Evolutionary conservation across 83 land plant species (phyloP).

Genomic region (Picea abies): DNA sequence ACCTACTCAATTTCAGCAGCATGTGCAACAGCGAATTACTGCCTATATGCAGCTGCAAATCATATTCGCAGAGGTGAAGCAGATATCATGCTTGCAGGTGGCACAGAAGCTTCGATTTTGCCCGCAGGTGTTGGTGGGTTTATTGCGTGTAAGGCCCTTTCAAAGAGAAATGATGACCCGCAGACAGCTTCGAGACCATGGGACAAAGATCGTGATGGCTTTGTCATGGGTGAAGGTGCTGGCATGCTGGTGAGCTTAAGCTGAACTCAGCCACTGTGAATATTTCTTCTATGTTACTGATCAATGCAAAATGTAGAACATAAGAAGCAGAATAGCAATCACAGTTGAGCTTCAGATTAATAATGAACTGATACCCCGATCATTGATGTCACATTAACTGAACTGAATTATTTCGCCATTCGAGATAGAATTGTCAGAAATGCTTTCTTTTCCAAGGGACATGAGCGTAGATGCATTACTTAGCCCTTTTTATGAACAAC

Average conservation of each 20-base stretch:
- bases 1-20: too few species aligned
- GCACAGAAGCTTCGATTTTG: conserved; percentile 65
- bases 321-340: too few species aligned
- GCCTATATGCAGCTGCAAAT: not conserved
- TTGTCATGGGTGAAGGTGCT: conserved; percentile 22
- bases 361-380: too few species aligned
- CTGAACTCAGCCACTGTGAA: too few species aligned
- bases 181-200: conserved; percentile 63
- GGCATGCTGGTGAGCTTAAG: conserved; percentile 26
- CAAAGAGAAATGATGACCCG: conserved; percentile 60
- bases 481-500: too few species aligned
- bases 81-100: conserved; percentile 67
- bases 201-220: conserved; percentile 66
- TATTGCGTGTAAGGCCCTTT: conserved; percentile 65
- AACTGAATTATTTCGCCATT: not conserved
- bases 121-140: conserved; percentile 62
- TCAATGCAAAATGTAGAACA: too few species aligned
- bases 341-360: too few species aligned
- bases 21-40: too few species aligned
- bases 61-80: conserved; percentile 54
- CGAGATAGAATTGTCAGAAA: not conserved
- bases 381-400: too few species aligned
- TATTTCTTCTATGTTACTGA: not conserved
- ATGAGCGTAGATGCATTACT: too few species aligned
- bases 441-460: not conserved